Percentiles rank a stretch among this genome's conserved stretches.
phyloP scores from a whole-genome alignment of 2,329 filamentous ascomycete genomes.

The Sporothrix luriei region DNA sequence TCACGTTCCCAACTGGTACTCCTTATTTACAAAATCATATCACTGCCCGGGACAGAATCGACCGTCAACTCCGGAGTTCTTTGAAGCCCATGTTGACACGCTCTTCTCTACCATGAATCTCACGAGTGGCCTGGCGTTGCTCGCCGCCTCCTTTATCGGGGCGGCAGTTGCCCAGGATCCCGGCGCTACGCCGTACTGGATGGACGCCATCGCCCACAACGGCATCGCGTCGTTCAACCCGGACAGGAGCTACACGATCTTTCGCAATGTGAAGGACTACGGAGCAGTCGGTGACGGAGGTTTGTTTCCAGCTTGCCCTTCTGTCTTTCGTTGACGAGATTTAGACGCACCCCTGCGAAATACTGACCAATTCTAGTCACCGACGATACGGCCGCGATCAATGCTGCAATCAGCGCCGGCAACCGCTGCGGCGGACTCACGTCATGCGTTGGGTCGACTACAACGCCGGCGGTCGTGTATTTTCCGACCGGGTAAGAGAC shows the following conservation, averaged over 20 bases:
- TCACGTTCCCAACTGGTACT: neutral
- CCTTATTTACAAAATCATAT: slow-evolving; percentile 1
- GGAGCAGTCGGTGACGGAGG: slow-evolving; percentile 73
- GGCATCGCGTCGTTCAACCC: slow-evolving; percentile 52
- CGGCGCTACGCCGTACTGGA: slow-evolving; percentile 42
- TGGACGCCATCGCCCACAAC: slow-evolving; percentile 52
- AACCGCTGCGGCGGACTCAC: slow-evolving; percentile 40
- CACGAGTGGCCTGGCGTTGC: slow-evolving; percentile 20
- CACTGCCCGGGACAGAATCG: neutral
- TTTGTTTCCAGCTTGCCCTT: slow-evolving; percentile 27
- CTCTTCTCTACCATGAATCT: slow-evolving; percentile 26
- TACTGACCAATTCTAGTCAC: slow-evolving; percentile 46
- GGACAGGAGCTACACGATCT: slow-evolving; percentile 40
- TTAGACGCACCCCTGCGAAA: neutral
- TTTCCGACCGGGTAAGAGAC: slow-evolving; percentile 36
- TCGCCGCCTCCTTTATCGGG: slow-evolving; percentile 14
- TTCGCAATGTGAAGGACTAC: slow-evolving; percentile 37
- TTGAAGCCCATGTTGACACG: neutral
- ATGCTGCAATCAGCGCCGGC: slow-evolving; percentile 61
- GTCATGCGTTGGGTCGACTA: slow-evolving; percentile 35
- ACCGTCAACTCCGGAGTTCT: neutral
- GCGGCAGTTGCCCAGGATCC: slow-evolving; percentile 35
- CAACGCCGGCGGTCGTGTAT: slow-evolving; percentile 37
- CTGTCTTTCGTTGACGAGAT: neutral
- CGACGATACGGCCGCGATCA: slow-evolving; percentile 73